Conservation (phyloP, 208 protist genomes). For the Blechomonas ayalai region DNA sequence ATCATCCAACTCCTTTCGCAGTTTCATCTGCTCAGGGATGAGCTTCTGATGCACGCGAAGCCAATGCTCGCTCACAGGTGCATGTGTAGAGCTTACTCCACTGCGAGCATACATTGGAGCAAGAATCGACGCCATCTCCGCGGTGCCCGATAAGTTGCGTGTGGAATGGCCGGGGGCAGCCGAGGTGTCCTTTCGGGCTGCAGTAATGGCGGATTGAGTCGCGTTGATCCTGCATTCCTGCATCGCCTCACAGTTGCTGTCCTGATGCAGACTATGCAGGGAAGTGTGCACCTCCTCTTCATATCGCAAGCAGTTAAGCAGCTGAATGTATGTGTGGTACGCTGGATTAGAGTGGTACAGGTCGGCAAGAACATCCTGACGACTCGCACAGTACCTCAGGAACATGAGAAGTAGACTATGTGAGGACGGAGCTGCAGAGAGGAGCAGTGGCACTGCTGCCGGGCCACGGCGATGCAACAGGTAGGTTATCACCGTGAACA, state of each 20-base stretch:
- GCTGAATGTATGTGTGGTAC: constrained; percentile 24
- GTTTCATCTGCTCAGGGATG: constrained; percentile 52
- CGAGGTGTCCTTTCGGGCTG: constrained; percentile 1
- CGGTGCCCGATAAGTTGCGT: neutral
- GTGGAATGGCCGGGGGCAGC: neutral
- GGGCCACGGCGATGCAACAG: constrained; percentile 38
- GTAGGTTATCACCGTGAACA: constrained; percentile 61
- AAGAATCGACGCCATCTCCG: constrained; percentile 1
- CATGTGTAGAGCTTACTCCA: constrained; percentile 10
- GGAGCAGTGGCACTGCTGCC: constrained; percentile 15
- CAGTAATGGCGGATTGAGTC: constrained; percentile 26
- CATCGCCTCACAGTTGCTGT: constrained; percentile 43
- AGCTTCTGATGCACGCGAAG: constrained; percentile 21
- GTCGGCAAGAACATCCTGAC: constrained; percentile 26
- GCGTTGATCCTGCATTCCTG: constrained; percentile 46
- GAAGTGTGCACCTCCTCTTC: constrained; percentile 19
- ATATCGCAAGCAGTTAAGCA: constrained; percentile 43
- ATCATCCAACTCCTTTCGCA: constrained; percentile 60
- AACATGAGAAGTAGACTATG: constrained; percentile 45
- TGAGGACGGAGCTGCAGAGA: constrained; percentile 17
- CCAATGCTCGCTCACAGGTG: constrained; percentile 15
- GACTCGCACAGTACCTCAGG: constrained; percentile 21
- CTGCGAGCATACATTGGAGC: constrained; percentile 5
- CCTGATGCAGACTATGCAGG: constrained; percentile 14
- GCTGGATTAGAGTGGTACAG: constrained; percentile 36